Evolutionary conservation across 2,329 filamentous ascomycete species (phyloP).

Genomic region (Hypoxylon sp.): DNA sequence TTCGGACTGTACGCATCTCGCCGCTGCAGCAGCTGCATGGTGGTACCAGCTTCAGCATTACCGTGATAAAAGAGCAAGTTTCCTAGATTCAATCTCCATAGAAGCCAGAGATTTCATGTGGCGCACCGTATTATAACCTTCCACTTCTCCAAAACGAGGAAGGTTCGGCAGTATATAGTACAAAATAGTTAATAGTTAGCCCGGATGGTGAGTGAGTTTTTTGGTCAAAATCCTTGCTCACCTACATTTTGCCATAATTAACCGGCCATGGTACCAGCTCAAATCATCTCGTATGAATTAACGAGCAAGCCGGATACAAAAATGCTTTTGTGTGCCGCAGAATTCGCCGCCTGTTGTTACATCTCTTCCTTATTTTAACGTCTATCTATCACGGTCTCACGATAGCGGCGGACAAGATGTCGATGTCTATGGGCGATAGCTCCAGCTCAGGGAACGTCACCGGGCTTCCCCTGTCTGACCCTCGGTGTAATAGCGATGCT

Average conservation of each 20-base stretch:
- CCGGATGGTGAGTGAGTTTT: conserved; percentile 30
- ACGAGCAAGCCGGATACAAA: conserved; percentile 23
- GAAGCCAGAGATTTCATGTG: not conserved
- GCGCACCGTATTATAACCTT: conserved; percentile 9
- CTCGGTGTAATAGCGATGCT: conserved; percentile 36
- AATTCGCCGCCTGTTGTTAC: not conserved
- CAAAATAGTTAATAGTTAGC: conserved; percentile 15
- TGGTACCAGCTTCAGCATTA: not conserved
- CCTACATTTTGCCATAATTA: conserved; percentile 41
- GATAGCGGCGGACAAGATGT: conserved; percentile 25
- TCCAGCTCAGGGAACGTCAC: conserved; percentile 29
- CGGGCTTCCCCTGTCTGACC: conserved; percentile 37
- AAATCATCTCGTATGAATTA: conserved; percentile 23
- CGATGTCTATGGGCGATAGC: conserved; percentile 38
- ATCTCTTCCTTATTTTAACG: conserved; percentile 3
- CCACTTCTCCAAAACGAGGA: conserved; percentile 21
- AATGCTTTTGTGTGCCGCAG: conserved; percentile 7
- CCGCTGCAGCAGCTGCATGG: not conserved
- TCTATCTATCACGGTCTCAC: not conserved
- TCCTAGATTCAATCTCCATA: not conserved
- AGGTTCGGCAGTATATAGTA: conserved; percentile 18
- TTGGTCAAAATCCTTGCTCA: conserved; percentile 31
- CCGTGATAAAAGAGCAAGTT: conserved; percentile 5
- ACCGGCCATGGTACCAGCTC: conserved; percentile 25
- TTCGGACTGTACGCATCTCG: not conserved